These are phyloP conservation scores for Taphrina wiesneri DNA, from an alignment of 1,139 yeast species.

Conservation along the genomic window DNA sequence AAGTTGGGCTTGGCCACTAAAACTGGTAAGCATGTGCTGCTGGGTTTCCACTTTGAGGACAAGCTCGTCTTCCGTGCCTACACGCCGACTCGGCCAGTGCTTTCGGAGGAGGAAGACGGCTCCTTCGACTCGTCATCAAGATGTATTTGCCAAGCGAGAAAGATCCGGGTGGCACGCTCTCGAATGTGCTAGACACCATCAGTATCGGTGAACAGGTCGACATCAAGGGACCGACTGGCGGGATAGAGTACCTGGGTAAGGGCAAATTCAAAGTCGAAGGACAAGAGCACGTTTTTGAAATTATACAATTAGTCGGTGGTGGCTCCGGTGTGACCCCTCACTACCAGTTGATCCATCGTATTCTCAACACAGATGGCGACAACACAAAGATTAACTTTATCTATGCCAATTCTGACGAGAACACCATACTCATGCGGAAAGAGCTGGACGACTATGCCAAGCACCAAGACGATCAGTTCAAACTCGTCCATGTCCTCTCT, in stretches of 20 bases:
- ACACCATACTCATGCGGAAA: constrained; percentile 72
- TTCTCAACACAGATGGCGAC: constrained; percentile 71
- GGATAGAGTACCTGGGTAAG: constrained; percentile 84
- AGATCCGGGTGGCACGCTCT: constrained; percentile 68
- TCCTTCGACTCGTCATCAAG: constrained; percentile 31
- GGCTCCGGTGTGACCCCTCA: constrained; percentile 77
- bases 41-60: constrained; percentile 40
- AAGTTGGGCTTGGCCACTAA: constrained; percentile 72
- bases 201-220: constrained; percentile 44
- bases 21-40: constrained; percentile 69
- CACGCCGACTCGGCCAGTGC: constrained; percentile 50
- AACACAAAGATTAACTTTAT: constrained; percentile 76
- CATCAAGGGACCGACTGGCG: constrained; percentile 60
- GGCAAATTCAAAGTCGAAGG: constrained; percentile 42
- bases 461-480: constrained; percentile 42
- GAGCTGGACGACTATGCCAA: constrained; percentile 72
- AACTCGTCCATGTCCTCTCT: constrained; percentile 37
- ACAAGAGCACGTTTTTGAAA: constrained; percentile 57
- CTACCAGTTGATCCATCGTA: constrained; percentile 74
- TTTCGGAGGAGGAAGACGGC: constrained; percentile 39
- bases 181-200: constrained; percentile 60
- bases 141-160: constrained; percentile 41
- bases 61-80: constrained; percentile 48
- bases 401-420: constrained; percentile 74
- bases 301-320: constrained; percentile 75